phyloP scores from a whole-genome alignment of 2,329 filamentous ascomycete species.

The Podosphaera xanthii region DNA sequence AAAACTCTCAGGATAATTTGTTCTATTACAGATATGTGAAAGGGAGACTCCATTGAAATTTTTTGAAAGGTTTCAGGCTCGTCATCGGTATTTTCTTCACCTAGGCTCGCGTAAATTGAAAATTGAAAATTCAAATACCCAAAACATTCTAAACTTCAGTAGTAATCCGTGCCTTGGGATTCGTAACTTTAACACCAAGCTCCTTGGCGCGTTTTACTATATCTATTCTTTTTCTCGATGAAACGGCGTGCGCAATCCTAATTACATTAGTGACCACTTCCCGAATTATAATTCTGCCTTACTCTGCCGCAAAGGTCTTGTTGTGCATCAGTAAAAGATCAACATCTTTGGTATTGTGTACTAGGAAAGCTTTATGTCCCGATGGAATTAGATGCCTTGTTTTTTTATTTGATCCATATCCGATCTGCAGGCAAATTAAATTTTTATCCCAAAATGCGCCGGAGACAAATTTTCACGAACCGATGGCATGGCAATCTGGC shows the following conservation, averaged over 20 bases:
- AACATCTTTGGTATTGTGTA: conserved; percentile 88
- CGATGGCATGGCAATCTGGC: conserved; percentile 90
- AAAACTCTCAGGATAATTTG: too few species aligned
- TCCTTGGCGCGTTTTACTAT: conserved; percentile 96
- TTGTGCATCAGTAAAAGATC: conserved; percentile 99
- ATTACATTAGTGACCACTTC: conserved; percentile 17
- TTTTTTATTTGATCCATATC: conserved; percentile 98
- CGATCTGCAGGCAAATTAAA: conserved; percentile 42
- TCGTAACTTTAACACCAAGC: conserved; percentile 98
- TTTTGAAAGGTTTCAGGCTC: too few species aligned
- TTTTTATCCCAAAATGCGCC: not conserved
- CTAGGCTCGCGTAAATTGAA: conserved; percentile 15
- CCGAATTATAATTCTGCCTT: conserved; percentile 21
- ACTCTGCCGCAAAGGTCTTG: conserved; percentile 97
- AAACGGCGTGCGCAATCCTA: conserved; percentile 95
- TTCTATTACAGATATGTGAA: too few species aligned
- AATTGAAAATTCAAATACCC: conserved; percentile 15
- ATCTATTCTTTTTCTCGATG: conserved; percentile 94
- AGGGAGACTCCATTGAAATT: too few species aligned
- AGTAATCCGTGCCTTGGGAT: conserved; percentile 96
- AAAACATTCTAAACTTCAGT: conserved; percentile 49
- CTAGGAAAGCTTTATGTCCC: conserved; percentile 98
- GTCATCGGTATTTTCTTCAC: conserved; percentile 8
- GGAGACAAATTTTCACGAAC: conserved; percentile 33
- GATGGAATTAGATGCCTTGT: conserved; percentile 97